Evolutionary conservation across 805 yeast species (phyloP).

Genomic region (Yamadazyma endophytica): DNA sequence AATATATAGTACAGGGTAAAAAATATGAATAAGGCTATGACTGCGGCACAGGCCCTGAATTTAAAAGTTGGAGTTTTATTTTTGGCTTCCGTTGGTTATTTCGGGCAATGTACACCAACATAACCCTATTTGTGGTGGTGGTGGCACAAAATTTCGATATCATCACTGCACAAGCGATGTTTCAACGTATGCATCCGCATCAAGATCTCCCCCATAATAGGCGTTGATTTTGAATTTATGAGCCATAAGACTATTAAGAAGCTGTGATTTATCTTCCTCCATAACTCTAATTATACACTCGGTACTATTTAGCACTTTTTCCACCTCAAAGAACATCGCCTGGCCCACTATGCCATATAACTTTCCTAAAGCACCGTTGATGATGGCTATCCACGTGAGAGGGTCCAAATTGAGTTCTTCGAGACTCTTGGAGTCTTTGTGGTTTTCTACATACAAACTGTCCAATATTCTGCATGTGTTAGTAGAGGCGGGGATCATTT

Average conservation of each 20-base stretch:
- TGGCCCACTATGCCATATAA: constrained; percentile 33
- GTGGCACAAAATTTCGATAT: background rate
- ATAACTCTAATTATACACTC: constrained; percentile 24
- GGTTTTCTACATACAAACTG: constrained; percentile 2
- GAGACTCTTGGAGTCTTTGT: constrained; percentile 7
- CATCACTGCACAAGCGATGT: too few relatives aligned
- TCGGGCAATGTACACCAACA: too few relatives aligned
- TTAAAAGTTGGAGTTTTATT: too few relatives aligned
- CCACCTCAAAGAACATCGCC: constrained; percentile 25
- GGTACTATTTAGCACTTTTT: constrained; percentile 11
- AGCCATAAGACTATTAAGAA: constrained; percentile 26
- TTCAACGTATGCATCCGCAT: constrained; percentile 6
- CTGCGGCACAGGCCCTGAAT: too few relatives aligned
- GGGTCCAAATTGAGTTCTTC: constrained; percentile 18
- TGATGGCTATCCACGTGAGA: constrained; percentile 28
- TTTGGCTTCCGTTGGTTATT: too few relatives aligned
- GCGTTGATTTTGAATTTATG: constrained; percentile 25
- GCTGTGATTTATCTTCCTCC: constrained; percentile 23
- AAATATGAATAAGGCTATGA: too few relatives aligned
- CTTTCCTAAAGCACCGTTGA: constrained; percentile 19
- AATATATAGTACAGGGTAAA: too few relatives aligned
- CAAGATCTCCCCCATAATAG: constrained; percentile 17
- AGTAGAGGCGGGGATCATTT: constrained; percentile 4
- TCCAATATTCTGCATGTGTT: constrained; percentile 6
- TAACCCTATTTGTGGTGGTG: too few relatives aligned